Conservation (phyloP, 192 early-diverging fungal species). For the Backusella psychrophila region DNA sequence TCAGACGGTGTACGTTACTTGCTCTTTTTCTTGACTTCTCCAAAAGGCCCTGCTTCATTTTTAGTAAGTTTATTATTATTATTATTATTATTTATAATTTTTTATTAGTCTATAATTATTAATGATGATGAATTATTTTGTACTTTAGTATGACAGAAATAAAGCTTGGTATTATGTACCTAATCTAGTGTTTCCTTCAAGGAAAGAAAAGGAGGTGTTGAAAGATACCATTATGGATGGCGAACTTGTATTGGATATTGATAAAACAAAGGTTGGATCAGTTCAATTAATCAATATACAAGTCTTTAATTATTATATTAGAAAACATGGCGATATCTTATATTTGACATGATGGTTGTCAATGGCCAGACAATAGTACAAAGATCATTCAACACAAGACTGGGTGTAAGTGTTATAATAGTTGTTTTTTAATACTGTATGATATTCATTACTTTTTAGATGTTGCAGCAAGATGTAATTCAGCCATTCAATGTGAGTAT, state of each 20-base stretch:
- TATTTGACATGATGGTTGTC: slow-evolving; percentile 65
- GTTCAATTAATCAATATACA: neutral
- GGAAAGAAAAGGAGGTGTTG: slow-evolving; percentile 47
- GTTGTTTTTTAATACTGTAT: slow-evolving; percentile 9
- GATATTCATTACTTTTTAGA: slow-evolving; percentile 37
- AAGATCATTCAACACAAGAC: slow-evolving; percentile 57
- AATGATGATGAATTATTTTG: neutral
- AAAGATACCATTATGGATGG: slow-evolving; percentile 75
- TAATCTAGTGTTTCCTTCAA: slow-evolving; percentile 53
- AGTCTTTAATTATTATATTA: neutral
- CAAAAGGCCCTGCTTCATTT: slow-evolving; percentile 58
- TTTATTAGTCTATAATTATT: neutral
- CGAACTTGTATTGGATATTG: slow-evolving; percentile 65
- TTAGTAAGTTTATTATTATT: slow-evolving; percentile 37
- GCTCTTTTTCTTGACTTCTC: slow-evolving; percentile 44
- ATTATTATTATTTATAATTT: neutral
- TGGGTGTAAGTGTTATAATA: slow-evolving; percentile 53
- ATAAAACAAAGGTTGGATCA: slow-evolving; percentile 46
- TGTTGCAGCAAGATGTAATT: slow-evolving; percentile 62
- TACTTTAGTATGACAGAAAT: slow-evolving; percentile 65
- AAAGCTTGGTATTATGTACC: slow-evolving; percentile 62
- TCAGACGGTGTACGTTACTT: slow-evolving; percentile 49
- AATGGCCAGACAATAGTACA: slow-evolving; percentile 58
- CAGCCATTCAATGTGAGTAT: slow-evolving; percentile 51
- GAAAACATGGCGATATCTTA: slow-evolving; percentile 49